Evolutionary conservation across 2,329 filamentous ascomycete genomes (phyloP).

Genomic region (Decorospora gaudefroyi): DNA sequence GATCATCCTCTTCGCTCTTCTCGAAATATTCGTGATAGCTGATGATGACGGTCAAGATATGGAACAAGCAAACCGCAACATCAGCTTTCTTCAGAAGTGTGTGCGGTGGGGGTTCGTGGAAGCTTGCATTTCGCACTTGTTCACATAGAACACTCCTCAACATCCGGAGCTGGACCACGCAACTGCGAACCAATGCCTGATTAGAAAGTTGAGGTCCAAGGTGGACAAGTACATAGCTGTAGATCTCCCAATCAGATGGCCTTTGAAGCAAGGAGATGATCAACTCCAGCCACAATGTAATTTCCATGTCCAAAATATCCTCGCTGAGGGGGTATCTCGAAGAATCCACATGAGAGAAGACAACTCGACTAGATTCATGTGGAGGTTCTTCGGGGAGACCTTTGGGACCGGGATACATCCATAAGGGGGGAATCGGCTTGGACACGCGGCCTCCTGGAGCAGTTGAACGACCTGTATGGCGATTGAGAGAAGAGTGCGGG

Average conservation of each 20-base stretch:
- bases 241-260: conserved; percentile 85
- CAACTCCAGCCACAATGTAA: conserved; percentile 70
- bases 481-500: conserved; percentile 41
- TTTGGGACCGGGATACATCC: conserved; percentile 61
- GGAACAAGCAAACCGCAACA: conserved; percentile 85
- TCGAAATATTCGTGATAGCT: conserved; percentile 87
- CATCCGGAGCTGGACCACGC: conserved; percentile 74
- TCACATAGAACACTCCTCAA: conserved; percentile 79
- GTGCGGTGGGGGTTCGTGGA: conserved; percentile 79
- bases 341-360: conserved; percentile 55
- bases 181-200: conserved; percentile 77
- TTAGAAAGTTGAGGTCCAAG: conserved; percentile 88
- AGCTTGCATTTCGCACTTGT: conserved; percentile 75
- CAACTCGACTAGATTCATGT: conserved; percentile 54
- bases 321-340: conserved; percentile 39
- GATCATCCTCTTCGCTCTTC: conserved; percentile 84
- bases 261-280: conserved; percentile 74
- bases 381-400: conserved; percentile 60
- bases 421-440: conserved; percentile 52
- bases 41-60: conserved; percentile 82
- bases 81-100: conserved; percentile 84
- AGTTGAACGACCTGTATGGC: conserved; percentile 33
- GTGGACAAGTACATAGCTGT: conserved; percentile 86
- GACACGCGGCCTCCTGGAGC: conserved; percentile 35
- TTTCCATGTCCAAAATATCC: conserved; percentile 56